phyloP scores from a whole-genome alignment of 148 eudicot species.

The Nepenthes gracilis region DNA sequence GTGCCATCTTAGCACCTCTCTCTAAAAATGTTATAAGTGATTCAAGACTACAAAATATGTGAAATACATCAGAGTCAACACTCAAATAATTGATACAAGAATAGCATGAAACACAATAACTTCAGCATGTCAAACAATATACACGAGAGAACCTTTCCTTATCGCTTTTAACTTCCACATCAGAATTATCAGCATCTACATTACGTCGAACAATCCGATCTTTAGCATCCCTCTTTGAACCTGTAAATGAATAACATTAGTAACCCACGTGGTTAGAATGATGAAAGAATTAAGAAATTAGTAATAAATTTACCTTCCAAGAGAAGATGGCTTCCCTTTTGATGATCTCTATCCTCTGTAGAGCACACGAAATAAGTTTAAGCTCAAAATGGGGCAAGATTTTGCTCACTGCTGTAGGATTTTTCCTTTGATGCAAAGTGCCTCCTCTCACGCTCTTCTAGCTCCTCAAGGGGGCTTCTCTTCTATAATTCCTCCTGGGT shows the following conservation, averaged over 20 bases:
- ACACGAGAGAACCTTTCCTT: conserved; percentile 46
- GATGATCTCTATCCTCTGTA: conserved; percentile 85
- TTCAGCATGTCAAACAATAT: too few species aligned
- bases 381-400: neutral
- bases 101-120: too few species aligned
- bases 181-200: conserved; percentile 93
- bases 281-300: neutral
- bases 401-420: conserved; percentile 28
- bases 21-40: neutral
- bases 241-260: conserved; percentile 22
- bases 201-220: conserved; percentile 61
- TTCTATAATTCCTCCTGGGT: conserved; percentile 76
- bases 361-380: conserved; percentile 3
- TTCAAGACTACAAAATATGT: too few species aligned
- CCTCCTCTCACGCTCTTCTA: conserved; percentile 77
- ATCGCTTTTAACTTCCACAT: conserved; percentile 64
- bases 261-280: neutral
- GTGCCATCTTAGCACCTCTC: neutral
- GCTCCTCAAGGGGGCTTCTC: conserved; percentile 79
- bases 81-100: too few species aligned
- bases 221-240: conserved; percentile 65
- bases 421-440: conserved; percentile 84
- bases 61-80: too few species aligned
- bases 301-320: conserved; percentile 56
- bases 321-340: conserved; percentile 66